These are phyloP conservation scores for Aspergillus calidoustus DNA, from an alignment of 2,329 filamentous ascomycete species.

Conservation along the genomic window DNA sequence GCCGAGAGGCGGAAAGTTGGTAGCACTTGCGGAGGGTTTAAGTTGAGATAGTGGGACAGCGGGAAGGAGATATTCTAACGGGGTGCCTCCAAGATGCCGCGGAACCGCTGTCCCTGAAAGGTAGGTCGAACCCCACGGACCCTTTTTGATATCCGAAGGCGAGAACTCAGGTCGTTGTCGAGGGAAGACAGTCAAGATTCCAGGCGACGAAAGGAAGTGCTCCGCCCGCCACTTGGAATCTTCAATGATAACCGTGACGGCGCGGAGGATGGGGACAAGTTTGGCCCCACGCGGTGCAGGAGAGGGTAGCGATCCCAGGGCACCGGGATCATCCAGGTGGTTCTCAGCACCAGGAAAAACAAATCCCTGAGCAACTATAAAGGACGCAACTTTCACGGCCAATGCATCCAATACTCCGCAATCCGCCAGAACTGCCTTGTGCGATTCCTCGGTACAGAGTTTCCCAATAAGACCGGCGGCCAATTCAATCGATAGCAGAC, in stretches of 20 bases:
- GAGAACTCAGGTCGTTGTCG: slow-evolving; percentile 57
- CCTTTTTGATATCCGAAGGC: slow-evolving; percentile 53
- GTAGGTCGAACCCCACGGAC: slow-evolving; percentile 59
- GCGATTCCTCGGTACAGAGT: slow-evolving; percentile 69
- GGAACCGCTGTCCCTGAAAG: slow-evolving; percentile 56
- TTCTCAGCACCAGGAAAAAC: slow-evolving; percentile 69
- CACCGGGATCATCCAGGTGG: slow-evolving; percentile 58
- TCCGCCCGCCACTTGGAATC: slow-evolving; percentile 79
- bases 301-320: slow-evolving; percentile 63
- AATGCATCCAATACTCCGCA: slow-evolving; percentile 78
- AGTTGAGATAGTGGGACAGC: slow-evolving; percentile 42
- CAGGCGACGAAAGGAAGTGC: slow-evolving; percentile 70
- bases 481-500: slow-evolving; percentile 55
- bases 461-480: slow-evolving; percentile 58
- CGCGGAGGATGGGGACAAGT: slow-evolving; percentile 74
- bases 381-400: slow-evolving; percentile 72
- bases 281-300: slow-evolving; percentile 64
- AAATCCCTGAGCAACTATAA: slow-evolving; percentile 69
- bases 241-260: slow-evolving; percentile 75
- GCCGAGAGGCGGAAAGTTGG: slow-evolving; percentile 61
- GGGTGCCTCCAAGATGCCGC: slow-evolving; percentile 54
- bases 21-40: slow-evolving; percentile 34
- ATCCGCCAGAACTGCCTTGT: slow-evolving; percentile 73
- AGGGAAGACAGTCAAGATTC: slow-evolving; percentile 72
- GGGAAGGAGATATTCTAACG: slow-evolving; percentile 70